These are phyloP conservation scores for Euphorbia schlechtendalii DNA, from an alignment of 441 rosid species.

Conservation along the genomic window DNA sequence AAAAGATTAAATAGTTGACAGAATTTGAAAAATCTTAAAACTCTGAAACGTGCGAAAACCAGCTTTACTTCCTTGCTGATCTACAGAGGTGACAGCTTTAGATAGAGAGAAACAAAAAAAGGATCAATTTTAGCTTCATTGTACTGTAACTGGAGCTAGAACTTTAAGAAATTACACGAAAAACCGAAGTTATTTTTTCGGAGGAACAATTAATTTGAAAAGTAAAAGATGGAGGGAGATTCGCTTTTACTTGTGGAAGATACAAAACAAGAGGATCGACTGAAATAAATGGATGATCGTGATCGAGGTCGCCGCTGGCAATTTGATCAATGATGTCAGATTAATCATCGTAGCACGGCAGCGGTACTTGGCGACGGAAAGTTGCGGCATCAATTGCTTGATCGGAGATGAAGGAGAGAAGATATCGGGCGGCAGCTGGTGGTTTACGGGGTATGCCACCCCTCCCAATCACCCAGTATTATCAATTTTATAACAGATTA, in stretches of 20 bases:
- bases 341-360: slow-evolving; percentile 39
- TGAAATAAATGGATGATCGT: slow-evolving; percentile 26
- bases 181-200: too few relatives aligned
- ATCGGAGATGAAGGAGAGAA: slow-evolving; percentile 26
- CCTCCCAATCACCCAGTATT: too few relatives aligned
- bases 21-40: neutral
- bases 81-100: slow-evolving; percentile 30
- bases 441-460: slow-evolving; percentile 36
- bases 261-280: neutral
- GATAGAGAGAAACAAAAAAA: slow-evolving; percentile 35
- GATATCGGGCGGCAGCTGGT: slow-evolving; percentile 33
- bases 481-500: slow-evolving; percentile 36
- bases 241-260: too few relatives aligned
- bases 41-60: slow-evolving; percentile 16
- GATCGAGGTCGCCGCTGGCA: slow-evolving; percentile 23
- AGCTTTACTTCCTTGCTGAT: slow-evolving; percentile 33
- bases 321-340: slow-evolving; percentile 29
- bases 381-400: slow-evolving; percentile 22
- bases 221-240: too few relatives aligned
- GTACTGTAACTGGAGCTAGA: slow-evolving; percentile 39
- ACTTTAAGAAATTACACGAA: neutral
- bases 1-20: too few relatives aligned
- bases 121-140: slow-evolving; percentile 42
- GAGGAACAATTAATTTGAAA: too few relatives aligned
- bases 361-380: slow-evolving; percentile 30